phyloP scores from a whole-genome alignment of 1,284 basidiomycete genomes.

The Puccinia coronata region DNA sequence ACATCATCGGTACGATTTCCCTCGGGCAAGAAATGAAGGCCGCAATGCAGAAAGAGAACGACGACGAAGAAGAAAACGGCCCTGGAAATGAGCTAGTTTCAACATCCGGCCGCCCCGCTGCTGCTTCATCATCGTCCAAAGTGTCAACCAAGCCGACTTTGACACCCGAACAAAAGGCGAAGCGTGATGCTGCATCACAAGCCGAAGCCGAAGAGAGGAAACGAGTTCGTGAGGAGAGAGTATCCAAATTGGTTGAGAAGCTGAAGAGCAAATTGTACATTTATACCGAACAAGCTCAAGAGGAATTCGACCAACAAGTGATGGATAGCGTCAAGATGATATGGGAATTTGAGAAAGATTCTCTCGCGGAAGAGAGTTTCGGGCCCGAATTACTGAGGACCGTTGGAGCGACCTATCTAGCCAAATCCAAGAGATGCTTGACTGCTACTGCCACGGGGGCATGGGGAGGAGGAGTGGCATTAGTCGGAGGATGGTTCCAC shows the following conservation, averaged over 20 bases:
- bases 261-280: slow-evolving; percentile 57
- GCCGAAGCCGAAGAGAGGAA: slow-evolving; percentile 55
- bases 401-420: slow-evolving; percentile 83
- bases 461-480: slow-evolving; percentile 68
- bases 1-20: slow-evolving; percentile 62
- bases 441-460: slow-evolving; percentile 69
- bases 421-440: slow-evolving; percentile 66
- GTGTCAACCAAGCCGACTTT: slow-evolving; percentile 12
- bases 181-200: slow-evolving; percentile 56
- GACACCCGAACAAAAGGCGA: slow-evolving; percentile 53
- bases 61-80: slow-evolving; percentile 67
- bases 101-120: slow-evolving; percentile 11
- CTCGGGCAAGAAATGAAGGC: slow-evolving; percentile 88
- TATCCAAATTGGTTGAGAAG: slow-evolving; percentile 56
- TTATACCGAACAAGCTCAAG: slow-evolving; percentile 53
- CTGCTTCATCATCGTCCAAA: not conserved
- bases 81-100: slow-evolving; percentile 43
- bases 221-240: slow-evolving; percentile 56
- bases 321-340: slow-evolving; percentile 53
- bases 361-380: slow-evolving; percentile 86
- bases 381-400: slow-evolving; percentile 88
- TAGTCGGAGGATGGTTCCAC: slow-evolving; percentile 79
- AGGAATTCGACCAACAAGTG: slow-evolving; percentile 38
- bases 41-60: slow-evolving; percentile 87
- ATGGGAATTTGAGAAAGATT: slow-evolving; percentile 60